Evolutionary conservation across 345 rosid species (phyloP), one percentile per base, ranked within the genome.

Genomic region (Rhodamnia rubescens): DNA sequence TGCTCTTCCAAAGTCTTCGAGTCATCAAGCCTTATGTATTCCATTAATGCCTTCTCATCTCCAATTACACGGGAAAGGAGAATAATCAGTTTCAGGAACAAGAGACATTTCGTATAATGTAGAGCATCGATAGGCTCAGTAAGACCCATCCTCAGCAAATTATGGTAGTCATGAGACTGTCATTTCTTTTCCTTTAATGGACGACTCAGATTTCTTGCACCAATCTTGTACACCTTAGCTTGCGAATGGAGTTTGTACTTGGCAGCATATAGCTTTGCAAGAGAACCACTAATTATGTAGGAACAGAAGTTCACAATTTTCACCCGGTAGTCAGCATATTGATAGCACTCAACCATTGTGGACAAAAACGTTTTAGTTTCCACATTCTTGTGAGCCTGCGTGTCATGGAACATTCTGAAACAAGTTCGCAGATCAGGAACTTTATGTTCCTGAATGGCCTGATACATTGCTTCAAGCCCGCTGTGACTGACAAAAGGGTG

Each of bases 241-340:
- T 96, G 88, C 18, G 99, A 97, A 13, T 98, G 90, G 83, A 97
- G 96, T 88, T 97, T 97, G 91, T 95, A 96, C 84, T 96, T 95
- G 21, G 99, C 98, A 83, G 99, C 98, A 89, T 96, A 95, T 52
- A 96, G 98, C 92, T 96, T 96, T 69, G 99, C 99, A 84, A 95
- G 95, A 40, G 98, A 96, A 86, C 98, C 96, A 83, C 99, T 90
- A 58, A 92, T 15, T 40, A 96, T 96, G 87, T 96, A 95, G 29
- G 98, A 95, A 85, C 99, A 95, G 84, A 94, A 94, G 87, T 95
- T 97, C 86, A 95, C 98, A 84, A 94, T 90, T 85, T 95, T 95
- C 91, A 93, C 95, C 49, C 98, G 90, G 85, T 93, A 96, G 92
- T 97, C 98, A 14, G 98, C 96, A 86, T 91, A 96, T 81, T 96